Base-by-base conservation (phyloP, 257 asterid species). In the Gentiana straminea region DNA sequence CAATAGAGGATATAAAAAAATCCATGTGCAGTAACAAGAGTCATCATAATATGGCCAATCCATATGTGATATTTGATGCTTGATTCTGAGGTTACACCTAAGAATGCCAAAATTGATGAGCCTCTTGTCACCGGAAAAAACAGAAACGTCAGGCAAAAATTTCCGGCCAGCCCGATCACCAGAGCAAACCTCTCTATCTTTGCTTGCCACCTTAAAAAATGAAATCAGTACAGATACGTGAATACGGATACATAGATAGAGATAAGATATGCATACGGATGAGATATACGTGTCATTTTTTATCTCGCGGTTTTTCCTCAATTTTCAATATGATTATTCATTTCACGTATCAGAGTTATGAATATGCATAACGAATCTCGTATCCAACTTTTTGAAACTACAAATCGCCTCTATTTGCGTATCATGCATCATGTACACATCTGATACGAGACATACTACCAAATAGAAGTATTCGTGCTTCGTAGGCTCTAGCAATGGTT, bases 41-140 rank as follows among this genome's bases (percentile, higher is more conserved):
- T 55, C 98, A 92, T 83, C 8, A 93, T 68, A 49, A 83, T 53
- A 45, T 92, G 69, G 33, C 95, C 98, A 51, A 92, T 75, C 98
- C 98, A 88, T 47, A 77, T 81, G 46, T 92, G 98, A 68, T 92
- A 92, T 49, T 83, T 92, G 59, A 92, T 73, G 67, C 88, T 75
- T 7, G 82, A 72, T 45, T 92, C 98, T 11, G 93, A 85, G 46
- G 95, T 92, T 46, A 92, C 46, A 24, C 95, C 98, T 60, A 88
- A 49, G 72, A 83, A 76, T 6, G 93, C 88, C 79, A 92, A 69
- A 56, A 92, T 83, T 0, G 98, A 87, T 1, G 98, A 92, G 0
- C 90, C 79, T 54, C 97, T 68, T 39, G 95, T 73, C 52, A 88
- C 97, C 3, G 98, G 98, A 71, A 85, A 83, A 62, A 88, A 92